Base-by-base conservation (phyloP, 495 filamentous ascomycete species). In the Aspergillus indologenus region DNA sequence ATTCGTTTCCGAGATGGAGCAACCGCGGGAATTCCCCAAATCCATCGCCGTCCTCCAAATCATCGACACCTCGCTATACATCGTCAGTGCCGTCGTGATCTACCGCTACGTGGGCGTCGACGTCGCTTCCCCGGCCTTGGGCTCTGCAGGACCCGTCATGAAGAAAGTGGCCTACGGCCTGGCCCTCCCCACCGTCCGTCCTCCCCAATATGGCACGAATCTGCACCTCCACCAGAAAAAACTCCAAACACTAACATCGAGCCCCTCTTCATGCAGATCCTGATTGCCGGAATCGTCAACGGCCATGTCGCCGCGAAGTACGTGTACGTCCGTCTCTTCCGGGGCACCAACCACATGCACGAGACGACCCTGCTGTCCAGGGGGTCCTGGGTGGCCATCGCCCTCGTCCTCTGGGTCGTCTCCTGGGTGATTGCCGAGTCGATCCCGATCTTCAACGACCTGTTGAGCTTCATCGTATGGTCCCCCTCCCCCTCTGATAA, bases 81-180 rank as follows among this genome's bases (percentile, higher is more conserved):
- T 85, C n/a, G 59, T 88, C 20, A 81, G 85, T 0, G 84, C 84
- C 0, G 79, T 85, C 8, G 73, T 91, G 19, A 85, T 90, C 56
- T 93, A 92, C 74, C 72, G 70, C 64, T 93, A 84, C 66, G 84
- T 85, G 1, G 90, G 90, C 20, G 68, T 68, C 1, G 71, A 74
- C n/a, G 90, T 93, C 42, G 60, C 73, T 5, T 85, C 85, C 1
- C 90, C 90, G 0, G 89, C 89, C 7, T 78, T 93, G 0, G 79
- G 85, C n/a, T 86, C 86, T 0, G 84, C 87, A 11, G 79, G 83
- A 12, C 73, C 74, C 1, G 22, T 83, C 0, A 68, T 92, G 19
- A 81, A 83, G 59, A 91, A 90, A 71, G 70, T 92, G 12, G 86
- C 88, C 2, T 94, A 87, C 61, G 90, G 89, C 5, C 73, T 93